These are phyloP conservation scores for Halenospora varia DNA, from an alignment of 495 filamentous ascomycete species.

Conservation along the genomic window DNA sequence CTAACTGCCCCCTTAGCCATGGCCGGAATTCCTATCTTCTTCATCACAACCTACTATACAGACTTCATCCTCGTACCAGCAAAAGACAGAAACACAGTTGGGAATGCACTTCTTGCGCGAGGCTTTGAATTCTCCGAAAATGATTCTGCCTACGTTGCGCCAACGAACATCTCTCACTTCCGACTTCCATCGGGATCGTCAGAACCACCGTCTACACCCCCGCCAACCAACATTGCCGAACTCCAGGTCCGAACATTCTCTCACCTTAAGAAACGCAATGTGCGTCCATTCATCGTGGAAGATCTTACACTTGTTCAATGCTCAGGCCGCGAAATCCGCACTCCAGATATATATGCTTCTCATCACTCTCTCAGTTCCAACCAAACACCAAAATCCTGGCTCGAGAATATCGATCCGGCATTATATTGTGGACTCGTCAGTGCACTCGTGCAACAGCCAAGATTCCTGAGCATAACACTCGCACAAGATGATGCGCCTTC, in stretches of 20 bases:
- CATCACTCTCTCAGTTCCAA: constrained; percentile 16
- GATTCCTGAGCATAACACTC: constrained; percentile 82
- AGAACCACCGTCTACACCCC: constrained; percentile 63
- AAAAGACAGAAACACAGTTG: constrained; percentile 66
- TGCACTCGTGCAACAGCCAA: constrained; percentile 67
- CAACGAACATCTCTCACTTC: constrained; percentile 37
- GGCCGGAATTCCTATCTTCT: constrained; percentile 94
- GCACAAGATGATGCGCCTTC: constrained; percentile 81
- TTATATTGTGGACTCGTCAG: constrained; percentile 65
- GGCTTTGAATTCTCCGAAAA: constrained; percentile 81
- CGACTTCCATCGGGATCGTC: constrained; percentile 41
- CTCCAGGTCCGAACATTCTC: constrained; percentile 80
- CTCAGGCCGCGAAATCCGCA: constrained; percentile 50
- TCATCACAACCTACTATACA: constrained; percentile 96
- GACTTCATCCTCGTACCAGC: constrained; percentile 93
- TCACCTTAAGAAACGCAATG: constrained; percentile 65
- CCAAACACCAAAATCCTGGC: constrained; percentile 37
- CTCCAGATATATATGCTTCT: constrained; percentile 20
- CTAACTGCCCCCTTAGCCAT: constrained; percentile 86
- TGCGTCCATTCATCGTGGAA: constrained; percentile 66
- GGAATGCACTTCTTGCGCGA: constrained; percentile 68
- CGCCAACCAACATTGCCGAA: constrained; percentile 70
- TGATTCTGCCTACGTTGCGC: constrained; percentile 65
- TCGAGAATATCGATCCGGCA: constrained; percentile 51
- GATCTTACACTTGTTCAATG: constrained; percentile 76